These are phyloP conservation scores for Lactarius hatsudake DNA, from an alignment of 768 basidiomycete species.

Conservation along the genomic window DNA sequence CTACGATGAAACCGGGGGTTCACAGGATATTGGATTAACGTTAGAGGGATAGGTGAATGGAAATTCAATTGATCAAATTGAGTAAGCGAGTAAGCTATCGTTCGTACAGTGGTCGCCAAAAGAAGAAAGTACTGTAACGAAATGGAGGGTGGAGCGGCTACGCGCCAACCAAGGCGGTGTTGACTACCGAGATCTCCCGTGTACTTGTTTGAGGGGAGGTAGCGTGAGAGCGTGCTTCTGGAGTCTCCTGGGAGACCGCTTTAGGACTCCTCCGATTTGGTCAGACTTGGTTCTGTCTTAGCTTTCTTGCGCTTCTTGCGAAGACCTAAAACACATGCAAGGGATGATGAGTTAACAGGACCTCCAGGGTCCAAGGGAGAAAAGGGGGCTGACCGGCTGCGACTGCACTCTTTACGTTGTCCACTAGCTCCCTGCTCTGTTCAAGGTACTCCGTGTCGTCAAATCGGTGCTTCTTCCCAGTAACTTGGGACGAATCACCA, in stretches of 20 bases:
- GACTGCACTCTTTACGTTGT: conserved; percentile 89
- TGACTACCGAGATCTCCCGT: not conserved
- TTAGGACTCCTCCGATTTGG: not conserved
- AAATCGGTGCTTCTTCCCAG: conserved; percentile 83
- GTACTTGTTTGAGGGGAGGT: not conserved
- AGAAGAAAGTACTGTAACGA: no score
- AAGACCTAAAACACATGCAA: conserved; percentile 45
- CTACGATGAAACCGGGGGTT: conserved; percentile 6
- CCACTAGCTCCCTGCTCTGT: conserved; percentile 86
- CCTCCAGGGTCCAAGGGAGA: conserved; percentile 24
- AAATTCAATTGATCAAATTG: not conserved
- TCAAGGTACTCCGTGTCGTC: conserved; percentile 93
- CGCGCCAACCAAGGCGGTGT: conserved; percentile 7
- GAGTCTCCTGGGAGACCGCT: not conserved
- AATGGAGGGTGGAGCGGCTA: not conserved
- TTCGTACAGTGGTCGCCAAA: not conserved
- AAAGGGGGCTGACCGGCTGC: conserved; percentile 56
- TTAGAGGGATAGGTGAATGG: not conserved
- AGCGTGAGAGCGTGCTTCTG: not conserved
- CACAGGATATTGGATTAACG: not conserved
- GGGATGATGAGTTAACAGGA: not conserved
- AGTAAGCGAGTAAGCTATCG: not conserved
- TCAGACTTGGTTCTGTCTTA: conserved; percentile 37
- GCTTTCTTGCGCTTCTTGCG: conserved; percentile 76
- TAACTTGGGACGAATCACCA: conserved; percentile 44